These are phyloP conservation scores for Nakazawaea siamensis DNA, from an alignment of 805 yeast species.

Conservation along the genomic window DNA sequence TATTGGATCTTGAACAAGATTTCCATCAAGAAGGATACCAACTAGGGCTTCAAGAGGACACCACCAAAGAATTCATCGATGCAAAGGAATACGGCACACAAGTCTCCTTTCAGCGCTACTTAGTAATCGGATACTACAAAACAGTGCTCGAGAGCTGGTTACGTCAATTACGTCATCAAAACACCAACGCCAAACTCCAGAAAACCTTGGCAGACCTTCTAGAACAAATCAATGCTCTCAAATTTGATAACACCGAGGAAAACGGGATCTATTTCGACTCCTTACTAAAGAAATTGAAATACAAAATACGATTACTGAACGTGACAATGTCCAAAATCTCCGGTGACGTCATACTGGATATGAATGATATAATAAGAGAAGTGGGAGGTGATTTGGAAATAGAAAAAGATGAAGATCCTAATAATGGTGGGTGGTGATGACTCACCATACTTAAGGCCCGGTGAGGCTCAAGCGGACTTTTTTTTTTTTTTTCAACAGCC, in stretches of 20 bases:
- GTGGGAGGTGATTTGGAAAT: conserved; percentile 9
- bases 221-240: conserved; percentile 11
- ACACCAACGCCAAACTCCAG: not conserved
- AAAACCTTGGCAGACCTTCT: conserved; percentile 4
- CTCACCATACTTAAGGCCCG: not conserved
- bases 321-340: conserved; percentile 11
- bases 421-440: conserved; percentile 12
- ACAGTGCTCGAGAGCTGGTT: conserved; percentile 37
- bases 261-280: conserved; percentile 21
- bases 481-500: no score
- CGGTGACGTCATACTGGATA: conserved; percentile 3
- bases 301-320: conserved; percentile 20
- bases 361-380: not conserved
- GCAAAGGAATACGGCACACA: conserved; percentile 84
- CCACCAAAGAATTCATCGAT: conserved; percentile 52
- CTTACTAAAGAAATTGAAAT: conserved; percentile 17
- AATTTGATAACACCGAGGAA: conserved; percentile 17
- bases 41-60: conserved; percentile 63
- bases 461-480: not conserved
- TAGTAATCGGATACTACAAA: conserved; percentile 63
- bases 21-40: conserved; percentile 60
- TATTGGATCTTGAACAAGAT: conserved; percentile 52
- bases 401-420: conserved; percentile 11
- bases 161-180: conserved; percentile 12
- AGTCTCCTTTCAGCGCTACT: conserved; percentile 63